Evolutionary conservation across 768 basidiomycete species (phyloP), one percentile per base, ranked within the genome.

Genomic region (Lactifluus rugatus): DNA sequence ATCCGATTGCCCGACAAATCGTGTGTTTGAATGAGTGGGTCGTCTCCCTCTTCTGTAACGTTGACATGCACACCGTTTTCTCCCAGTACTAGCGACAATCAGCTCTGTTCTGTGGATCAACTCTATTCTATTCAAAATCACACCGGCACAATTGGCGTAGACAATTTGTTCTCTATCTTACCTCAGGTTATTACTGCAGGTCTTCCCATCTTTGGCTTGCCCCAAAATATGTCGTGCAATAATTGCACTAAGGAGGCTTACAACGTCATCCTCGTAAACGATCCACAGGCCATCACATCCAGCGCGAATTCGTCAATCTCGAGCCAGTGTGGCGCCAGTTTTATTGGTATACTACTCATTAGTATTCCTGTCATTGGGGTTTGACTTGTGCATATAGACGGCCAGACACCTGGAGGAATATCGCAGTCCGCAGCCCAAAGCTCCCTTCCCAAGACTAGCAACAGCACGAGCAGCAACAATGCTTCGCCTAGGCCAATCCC

Each of bases 11-110:
- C 3, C 75, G 85, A 52, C 68, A 83, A 61, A 65, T 83, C 8
- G 67, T 71, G 10, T 91, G 88, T 67, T 70, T 89, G 65, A 76
- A 82, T 57, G 78, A 87, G 87, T 89, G 66, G 61, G 83, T 76
- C 13, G 26, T 48, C n/a, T 5, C 14, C 5, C 31, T 41, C 56
- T 9, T 52, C 9, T 42, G 45, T 2, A 56, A 17, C 11, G 19
- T 47, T 57, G 31, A 48, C 58, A 50, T 19, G 7, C 36, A 52
- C 23, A 10, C 14, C 39, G 5, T 57, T 46, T n/a, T n/a, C n/a
- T 58, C 49, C 17, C 61, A 72, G 73, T 61, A 70, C 75, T 39
- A 66, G 67, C 16, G 59, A 66, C 52, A 72, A 70, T 66, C 67
- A 77, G 65, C 72, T 83, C 58, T 90, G 88, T 66, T 63, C 78